A percentile compares a stretch with the other conserved stretches of the same genome.
These are phyloP conservation scores for Chaetomium sp. DNA, from an alignment of 2,329 filamentous ascomycete genomes.

Conservation along the genomic window DNA sequence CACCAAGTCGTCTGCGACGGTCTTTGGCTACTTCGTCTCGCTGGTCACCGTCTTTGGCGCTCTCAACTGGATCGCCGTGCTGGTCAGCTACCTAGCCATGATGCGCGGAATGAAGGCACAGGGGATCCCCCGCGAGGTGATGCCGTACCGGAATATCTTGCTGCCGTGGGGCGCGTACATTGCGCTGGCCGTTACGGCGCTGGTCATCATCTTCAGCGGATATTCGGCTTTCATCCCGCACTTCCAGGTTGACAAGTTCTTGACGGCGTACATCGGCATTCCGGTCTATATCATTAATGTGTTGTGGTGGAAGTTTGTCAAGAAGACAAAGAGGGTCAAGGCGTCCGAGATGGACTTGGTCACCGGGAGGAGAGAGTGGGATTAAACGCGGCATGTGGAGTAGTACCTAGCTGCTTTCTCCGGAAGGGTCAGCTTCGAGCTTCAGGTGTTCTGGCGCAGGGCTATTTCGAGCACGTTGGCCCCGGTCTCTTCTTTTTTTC, in stretches of 20 bases:
- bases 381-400: too few species aligned
- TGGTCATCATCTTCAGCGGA: slow-evolving; percentile 57
- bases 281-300: slow-evolving; percentile 48
- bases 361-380: slow-evolving; percentile 37
- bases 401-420: too few species aligned
- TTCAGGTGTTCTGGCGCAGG: too few species aligned
- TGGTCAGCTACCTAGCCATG: slow-evolving; percentile 36
- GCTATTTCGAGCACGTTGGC: too few species aligned
- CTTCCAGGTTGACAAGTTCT: slow-evolving; percentile 56
- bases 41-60: slow-evolving; percentile 38
- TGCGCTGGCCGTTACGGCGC: slow-evolving; percentile 26
- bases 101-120: slow-evolving; percentile 33
- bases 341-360: slow-evolving; percentile 51
- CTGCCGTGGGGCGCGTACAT: slow-evolving; percentile 36
- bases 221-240: slow-evolving; percentile 57
- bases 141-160: slow-evolving; percentile 35
- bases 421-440: too few species aligned
- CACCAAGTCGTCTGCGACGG: slow-evolving; percentile 29
- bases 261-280: slow-evolving; percentile 48
- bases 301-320: slow-evolving; percentile 56
- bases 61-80: slow-evolving; percentile 38
- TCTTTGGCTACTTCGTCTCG: slow-evolving; percentile 39
- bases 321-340: slow-evolving; percentile 48
- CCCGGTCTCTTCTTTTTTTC: too few species aligned
- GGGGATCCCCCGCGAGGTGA: slow-evolving; percentile 27